phyloP scores from a whole-genome alignment of 164 flowering plant species.

The Piper betle region DNA sequence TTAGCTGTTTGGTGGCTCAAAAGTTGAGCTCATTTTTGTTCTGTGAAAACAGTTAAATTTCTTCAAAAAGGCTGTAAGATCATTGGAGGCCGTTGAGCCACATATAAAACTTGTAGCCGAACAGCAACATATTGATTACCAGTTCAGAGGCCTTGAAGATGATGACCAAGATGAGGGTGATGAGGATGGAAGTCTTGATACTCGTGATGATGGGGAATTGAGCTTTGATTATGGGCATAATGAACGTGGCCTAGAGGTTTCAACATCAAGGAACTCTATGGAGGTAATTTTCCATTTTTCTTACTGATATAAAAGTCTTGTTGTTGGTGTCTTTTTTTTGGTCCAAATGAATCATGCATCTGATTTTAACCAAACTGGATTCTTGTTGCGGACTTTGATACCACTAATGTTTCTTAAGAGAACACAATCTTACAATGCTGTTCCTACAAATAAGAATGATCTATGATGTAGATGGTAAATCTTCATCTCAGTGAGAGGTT shows the following conservation, averaged over 20 bases:
- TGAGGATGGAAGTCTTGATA: conserved; percentile 25
- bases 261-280: conserved; percentile 42
- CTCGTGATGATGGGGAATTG: conserved; percentile 55
- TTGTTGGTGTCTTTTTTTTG: neutral
- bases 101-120: conserved; percentile 56
- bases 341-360: neutral
- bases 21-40: neutral
- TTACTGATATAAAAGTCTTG: neutral
- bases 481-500: no score
- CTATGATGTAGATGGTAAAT: no score
- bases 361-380: neutral
- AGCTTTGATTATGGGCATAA: conserved; percentile 69
- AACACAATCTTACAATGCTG: no score
- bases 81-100: conserved; percentile 72
- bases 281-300: conserved; percentile 32
- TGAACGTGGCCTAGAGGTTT: conserved; percentile 29
- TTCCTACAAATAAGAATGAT: no score
- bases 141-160: conserved; percentile 69
- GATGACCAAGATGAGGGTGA: conserved; percentile 42
- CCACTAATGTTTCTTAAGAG: no score
- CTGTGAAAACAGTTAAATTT: conserved; percentile 49
- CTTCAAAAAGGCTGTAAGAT: conserved; percentile 57
- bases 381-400: no score
- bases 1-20: no score
- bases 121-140: conserved; percentile 79